Base-by-base conservation (phyloP, 352 stramenopile species). In the Phytophthora podocarpi region DNA sequence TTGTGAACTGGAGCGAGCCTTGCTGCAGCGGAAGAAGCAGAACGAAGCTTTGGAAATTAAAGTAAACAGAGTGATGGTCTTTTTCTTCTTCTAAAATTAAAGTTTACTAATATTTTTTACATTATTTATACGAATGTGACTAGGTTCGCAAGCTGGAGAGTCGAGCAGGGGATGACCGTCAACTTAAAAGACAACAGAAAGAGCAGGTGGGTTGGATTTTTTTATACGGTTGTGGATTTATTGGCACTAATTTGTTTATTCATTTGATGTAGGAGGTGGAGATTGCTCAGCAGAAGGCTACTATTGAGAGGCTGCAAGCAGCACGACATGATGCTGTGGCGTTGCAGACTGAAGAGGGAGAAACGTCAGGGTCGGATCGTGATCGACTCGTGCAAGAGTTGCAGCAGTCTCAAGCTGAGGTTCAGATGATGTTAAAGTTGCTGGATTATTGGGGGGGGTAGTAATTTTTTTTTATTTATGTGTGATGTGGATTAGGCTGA, bases 11-110 rank as follows among this genome's bases (percentile, higher is more conserved):
- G 83, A 93, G 63, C 72, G 83, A 20, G 81, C 81, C 11, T 56
- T 93, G 27, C 52, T 93, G 52, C 83, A 91, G 46, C 72, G 80
- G 50, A 93, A 93, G 64, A 90, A 88, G 54, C 71, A 85, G 54
- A 90, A 88, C 43, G 81, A 91, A 23, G 18, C 67, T 20, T 51
- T 93, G 18, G 75, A 89, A 45, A 56, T 68, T 18, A 71, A 76
- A 53, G 74, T 89, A 35, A 47, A 56, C 2, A 6, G 62, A 77
- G 37, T 45, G 75, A 37, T 68, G 75, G 12, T 64, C 3, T n/a
- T 27, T 45, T 42, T 23, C 11, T 54, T 54, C 15, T 47, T 36
- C 13, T 35, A 20, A 34, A 51, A 42, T 16, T n/a, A 24, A 43
- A 21, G 4, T 13, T 35, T 21, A 56, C 18, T 36, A 42, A 47